Conservation (phyloP, 208 protist genomes). For the Crithidia thermophila region DNA sequence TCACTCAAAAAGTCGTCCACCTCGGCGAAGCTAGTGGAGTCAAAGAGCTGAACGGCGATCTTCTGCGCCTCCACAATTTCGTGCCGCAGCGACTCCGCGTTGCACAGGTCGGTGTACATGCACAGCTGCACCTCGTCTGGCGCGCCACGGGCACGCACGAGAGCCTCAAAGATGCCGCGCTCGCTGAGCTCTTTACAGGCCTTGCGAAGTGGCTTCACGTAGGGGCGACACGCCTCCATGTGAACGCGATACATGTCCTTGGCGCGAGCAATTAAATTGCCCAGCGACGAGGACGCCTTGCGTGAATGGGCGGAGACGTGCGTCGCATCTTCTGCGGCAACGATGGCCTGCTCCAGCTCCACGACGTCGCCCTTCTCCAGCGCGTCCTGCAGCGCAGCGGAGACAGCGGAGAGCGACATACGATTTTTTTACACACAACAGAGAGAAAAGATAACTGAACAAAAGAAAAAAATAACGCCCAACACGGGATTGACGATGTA, state of each 20-base stretch:
- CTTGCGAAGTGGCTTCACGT: conserved; percentile 63
- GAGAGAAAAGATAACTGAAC: not conserved
- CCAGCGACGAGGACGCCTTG: conserved; percentile 26
- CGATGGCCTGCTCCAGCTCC: conserved; percentile 67
- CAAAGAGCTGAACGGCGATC: conserved; percentile 38
- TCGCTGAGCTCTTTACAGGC: conserved; percentile 60
- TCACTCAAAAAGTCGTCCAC: conserved; percentile 65
- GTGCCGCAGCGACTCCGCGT: conserved; percentile 57
- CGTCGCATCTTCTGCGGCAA: conserved; percentile 31
- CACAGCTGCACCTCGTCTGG: conserved; percentile 50
- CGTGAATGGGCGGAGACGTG: conserved; percentile 22
- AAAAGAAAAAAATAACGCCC: not conserved
- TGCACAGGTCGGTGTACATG: conserved; percentile 75
- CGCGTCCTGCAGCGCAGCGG: conserved; percentile 43
- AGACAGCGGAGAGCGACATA: conserved; percentile 12
- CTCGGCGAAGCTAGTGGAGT: conserved; percentile 37
- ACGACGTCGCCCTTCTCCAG: conserved; percentile 68
- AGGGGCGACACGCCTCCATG: conserved; percentile 54
- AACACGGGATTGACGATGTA: not conserved
- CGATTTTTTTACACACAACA: not conserved
- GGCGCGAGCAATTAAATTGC: conserved; percentile 29
- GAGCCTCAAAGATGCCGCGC: conserved; percentile 51
- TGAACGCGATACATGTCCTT: conserved; percentile 43
- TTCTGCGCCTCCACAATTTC: conserved; percentile 45
- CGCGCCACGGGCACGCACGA: conserved; percentile 42